Percentiles rank a stretch among this genome's conserved stretches.
phyloP scores from a whole-genome alignment of 768 basidiomycete species.

The Myochromella boudieri region DNA sequence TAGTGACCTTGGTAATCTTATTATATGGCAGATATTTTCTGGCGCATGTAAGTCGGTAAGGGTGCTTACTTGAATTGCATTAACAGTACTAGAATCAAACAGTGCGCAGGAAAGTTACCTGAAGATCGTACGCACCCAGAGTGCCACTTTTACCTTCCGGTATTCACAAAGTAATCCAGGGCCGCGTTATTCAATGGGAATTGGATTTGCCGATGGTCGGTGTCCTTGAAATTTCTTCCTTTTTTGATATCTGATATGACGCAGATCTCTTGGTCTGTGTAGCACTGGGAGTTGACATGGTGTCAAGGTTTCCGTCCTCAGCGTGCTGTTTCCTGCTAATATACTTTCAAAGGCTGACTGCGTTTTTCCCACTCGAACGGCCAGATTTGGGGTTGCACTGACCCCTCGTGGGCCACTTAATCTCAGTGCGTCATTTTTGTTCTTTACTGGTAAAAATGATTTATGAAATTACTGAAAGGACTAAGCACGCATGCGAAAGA shows the following conservation, averaged over 20 bases:
- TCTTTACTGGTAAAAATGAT: not conserved
- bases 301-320: constrained; percentile 25
- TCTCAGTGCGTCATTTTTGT: constrained; percentile 51
- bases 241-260: not conserved
- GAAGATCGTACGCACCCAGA: constrained; percentile 58
- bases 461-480: constrained; percentile 34
- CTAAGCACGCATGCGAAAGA: constrained; percentile 72
- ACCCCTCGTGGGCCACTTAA: constrained; percentile 83
- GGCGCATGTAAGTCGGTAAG: constrained; percentile 66
- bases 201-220: constrained; percentile 88
- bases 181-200: constrained; percentile 90
- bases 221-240: not conserved
- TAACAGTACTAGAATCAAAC: constrained; percentile 58
- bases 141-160: constrained; percentile 1
- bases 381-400: constrained; percentile 86
- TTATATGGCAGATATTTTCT: constrained; percentile 64
- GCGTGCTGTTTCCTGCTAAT: not conserved
- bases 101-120: constrained; percentile 78
- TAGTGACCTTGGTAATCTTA: not conserved
- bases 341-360: constrained; percentile 70
- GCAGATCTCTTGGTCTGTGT: constrained; percentile 87
- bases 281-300: constrained; percentile 93
- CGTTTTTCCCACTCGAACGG: constrained; percentile 91
- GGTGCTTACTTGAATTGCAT: not conserved
- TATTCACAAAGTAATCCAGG: constrained; percentile 41